These are phyloP conservation scores for Avena eriantha DNA, from an alignment of 176 grass and related monocot species.

Conservation along the genomic window DNA sequence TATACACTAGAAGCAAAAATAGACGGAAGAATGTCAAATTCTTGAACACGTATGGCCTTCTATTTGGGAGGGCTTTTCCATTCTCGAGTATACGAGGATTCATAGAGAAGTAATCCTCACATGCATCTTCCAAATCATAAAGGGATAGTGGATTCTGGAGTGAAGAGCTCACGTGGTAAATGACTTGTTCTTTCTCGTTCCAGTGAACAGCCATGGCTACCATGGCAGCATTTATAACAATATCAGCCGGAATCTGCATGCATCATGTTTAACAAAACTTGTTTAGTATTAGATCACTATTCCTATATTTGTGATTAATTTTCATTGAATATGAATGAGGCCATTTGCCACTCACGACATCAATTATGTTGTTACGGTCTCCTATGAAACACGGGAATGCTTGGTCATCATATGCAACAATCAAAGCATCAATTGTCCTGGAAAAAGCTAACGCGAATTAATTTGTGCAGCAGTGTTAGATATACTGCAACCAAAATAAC, in stretches of 20 bases:
- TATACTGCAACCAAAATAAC: no score
- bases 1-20: no score
- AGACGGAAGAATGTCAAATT: background rate
- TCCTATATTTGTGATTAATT: no score
- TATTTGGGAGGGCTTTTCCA: background rate
- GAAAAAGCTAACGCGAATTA: background rate
- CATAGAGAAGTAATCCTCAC: background rate
- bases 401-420: constrained; percentile 43
- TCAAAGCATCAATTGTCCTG: constrained; percentile 58
- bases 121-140: background rate
- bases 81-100: background rate
- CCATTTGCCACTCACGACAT: constrained; percentile 22
- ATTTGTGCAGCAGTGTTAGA: no score
- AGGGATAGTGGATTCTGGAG: background rate
- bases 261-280: no score
- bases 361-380: constrained; percentile 22
- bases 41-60: background rate
- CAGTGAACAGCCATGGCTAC: constrained; percentile 20
- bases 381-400: constrained; percentile 53
- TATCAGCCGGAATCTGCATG: background rate
- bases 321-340: no score
- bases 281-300: no score
- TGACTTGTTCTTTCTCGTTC: background rate
- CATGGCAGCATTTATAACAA: constrained; percentile 3
- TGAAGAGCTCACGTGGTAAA: background rate